Conservation (phyloP, 768 basidiomycete genomes). For the Boletus speciosus region DNA sequence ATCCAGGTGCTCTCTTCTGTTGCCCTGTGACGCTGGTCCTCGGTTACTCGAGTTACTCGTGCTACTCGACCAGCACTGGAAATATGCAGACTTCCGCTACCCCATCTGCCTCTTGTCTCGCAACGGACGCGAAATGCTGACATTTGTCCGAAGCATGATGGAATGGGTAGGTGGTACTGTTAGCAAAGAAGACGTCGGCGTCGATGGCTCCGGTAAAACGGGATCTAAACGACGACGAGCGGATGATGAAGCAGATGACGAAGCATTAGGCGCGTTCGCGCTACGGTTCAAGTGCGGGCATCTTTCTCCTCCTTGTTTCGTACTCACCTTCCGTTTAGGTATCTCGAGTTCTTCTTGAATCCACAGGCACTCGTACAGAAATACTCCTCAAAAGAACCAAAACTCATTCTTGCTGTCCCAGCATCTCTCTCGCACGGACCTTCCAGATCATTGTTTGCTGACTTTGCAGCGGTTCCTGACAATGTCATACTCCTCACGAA, state of each 20-base stretch:
- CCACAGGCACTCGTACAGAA: conserved; percentile 76
- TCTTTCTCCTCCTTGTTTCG: background rate
- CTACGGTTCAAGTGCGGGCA: conserved; percentile 80
- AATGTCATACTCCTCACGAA: conserved; percentile 87
- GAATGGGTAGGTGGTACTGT: conserved; percentile 98
- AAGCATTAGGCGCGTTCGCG: conserved; percentile 79
- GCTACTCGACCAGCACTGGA: conserved; percentile 96
- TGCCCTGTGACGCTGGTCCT: conserved; percentile 92
- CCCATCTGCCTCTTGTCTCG: conserved; percentile 93
- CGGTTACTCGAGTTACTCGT: conserved; percentile 96
- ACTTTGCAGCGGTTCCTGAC: conserved; percentile 78
- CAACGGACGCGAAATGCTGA: conserved; percentile 90
- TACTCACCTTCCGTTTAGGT: conserved; percentile 42
- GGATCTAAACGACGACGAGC: conserved; percentile 52
- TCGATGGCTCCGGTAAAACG: conserved; percentile 58
- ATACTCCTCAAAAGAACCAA: conserved; percentile 85
- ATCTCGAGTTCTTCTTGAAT: conserved; percentile 88
- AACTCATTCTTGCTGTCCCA: conserved; percentile 91
- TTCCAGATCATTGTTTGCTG: conserved; percentile 79
- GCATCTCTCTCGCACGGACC: conserved; percentile 91
- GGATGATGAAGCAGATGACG: conserved; percentile 75
- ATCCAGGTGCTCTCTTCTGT: conserved; percentile 74
- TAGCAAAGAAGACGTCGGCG: conserved; percentile 87
- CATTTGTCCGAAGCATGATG: conserved; percentile 94
- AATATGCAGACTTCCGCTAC: conserved; percentile 74